Evolutionary conservation across 2,329 filamentous ascomycete genomes (phyloP).

Genomic region (Xylariaceae sp.): DNA sequence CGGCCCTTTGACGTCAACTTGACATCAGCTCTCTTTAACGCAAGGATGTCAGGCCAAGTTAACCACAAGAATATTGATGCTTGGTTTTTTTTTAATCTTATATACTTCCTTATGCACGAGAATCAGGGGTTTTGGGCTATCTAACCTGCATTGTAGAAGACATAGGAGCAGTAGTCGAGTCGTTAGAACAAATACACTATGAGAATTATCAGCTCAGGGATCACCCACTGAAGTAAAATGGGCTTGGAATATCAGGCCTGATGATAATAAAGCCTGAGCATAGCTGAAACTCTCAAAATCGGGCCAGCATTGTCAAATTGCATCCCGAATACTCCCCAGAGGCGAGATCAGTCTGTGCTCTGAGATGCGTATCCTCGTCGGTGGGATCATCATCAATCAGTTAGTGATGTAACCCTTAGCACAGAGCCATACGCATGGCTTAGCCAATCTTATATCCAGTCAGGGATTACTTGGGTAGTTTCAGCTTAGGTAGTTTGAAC

Average conservation of each 20-base stretch:
- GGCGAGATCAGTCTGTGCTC: not conserved
- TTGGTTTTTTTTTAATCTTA: too few species aligned
- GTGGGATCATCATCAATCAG: slow-evolving; percentile 4
- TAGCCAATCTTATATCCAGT: slow-evolving; percentile 10
- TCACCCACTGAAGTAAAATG: not conserved
- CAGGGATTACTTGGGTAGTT: not conserved
- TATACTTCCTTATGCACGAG: too few species aligned
- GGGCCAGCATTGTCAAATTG: slow-evolving; percentile 8
- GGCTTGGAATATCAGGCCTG: not conserved
- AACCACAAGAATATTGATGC: too few species aligned
- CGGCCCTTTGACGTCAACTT: too few species aligned
- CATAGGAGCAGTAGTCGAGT: slow-evolving; percentile 8
- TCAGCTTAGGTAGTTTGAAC: not conserved
- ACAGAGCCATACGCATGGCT: slow-evolving; percentile 12
- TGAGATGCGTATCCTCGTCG: slow-evolving; percentile 10
- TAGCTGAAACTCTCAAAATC: slow-evolving; percentile 11
- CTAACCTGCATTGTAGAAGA: too few species aligned
- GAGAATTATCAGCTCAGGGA: not conserved
- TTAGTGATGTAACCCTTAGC: slow-evolving; percentile 9
- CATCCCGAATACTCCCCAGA: slow-evolving; percentile 6
- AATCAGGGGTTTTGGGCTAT: too few species aligned
- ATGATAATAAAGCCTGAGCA: slow-evolving; percentile 13
- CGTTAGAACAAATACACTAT: slow-evolving; percentile 10
- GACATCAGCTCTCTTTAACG: too few species aligned
- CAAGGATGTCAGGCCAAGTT: too few species aligned